Conservation (phyloP, 768 basidiomycete genomes). For the Termitomyces eurrhizus region DNA sequence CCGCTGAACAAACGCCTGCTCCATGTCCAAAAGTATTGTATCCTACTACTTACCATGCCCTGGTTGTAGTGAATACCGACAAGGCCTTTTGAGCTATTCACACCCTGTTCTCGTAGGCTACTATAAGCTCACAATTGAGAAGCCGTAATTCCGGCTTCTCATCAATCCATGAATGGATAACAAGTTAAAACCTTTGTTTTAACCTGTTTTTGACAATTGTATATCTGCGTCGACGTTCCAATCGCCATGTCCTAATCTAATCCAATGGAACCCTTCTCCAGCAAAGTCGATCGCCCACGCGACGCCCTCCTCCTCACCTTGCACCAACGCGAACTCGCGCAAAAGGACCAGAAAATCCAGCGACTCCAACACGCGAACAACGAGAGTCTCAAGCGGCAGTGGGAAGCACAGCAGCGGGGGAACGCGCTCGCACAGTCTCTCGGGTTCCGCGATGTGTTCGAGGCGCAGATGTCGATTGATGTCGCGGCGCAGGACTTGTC, state of each 20-base stretch:
- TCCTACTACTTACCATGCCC: no score
- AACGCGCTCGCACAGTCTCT: constrained; percentile 36
- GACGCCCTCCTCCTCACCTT: constrained; percentile 33
- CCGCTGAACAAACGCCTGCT: no score
- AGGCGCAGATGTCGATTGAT: constrained; percentile 39
- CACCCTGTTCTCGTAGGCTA: no score
- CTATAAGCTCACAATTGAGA: no score
- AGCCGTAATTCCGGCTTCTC: no score
- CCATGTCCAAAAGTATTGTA: no score
- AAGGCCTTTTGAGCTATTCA: no score
- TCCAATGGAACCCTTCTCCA: constrained; percentile 24
- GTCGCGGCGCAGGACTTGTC: constrained; percentile 28
- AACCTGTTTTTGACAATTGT: no score
- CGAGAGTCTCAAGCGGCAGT: constrained; percentile 33
- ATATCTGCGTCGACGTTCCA: not conserved
- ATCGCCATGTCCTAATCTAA: not conserved
- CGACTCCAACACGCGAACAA: constrained; percentile 31
- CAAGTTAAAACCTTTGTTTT: no score
- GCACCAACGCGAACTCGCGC: constrained; percentile 28
- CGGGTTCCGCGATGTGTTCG: constrained; percentile 40
- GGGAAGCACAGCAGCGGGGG: constrained; percentile 32
- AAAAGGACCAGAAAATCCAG: constrained; percentile 27
- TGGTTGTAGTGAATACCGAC: no score
- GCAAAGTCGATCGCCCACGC: constrained; percentile 29
- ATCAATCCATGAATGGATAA: no score